Evolutionary conservation across 2,329 filamentous ascomycete genomes (phyloP).

Genomic region (Fusarium protoensiforme): DNA sequence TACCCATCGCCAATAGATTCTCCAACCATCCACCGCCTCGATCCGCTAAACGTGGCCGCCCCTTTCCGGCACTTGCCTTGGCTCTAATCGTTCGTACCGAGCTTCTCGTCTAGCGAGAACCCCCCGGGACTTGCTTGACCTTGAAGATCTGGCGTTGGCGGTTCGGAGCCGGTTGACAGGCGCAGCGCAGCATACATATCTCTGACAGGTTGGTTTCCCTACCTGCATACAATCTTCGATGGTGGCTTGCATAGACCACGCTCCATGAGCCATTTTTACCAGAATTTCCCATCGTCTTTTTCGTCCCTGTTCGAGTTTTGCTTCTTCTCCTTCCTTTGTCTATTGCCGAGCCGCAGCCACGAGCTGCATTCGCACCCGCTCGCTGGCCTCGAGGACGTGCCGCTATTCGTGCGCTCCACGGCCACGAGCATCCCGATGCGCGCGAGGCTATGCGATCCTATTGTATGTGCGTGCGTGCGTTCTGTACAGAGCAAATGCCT

Average conservation of each 20-base stretch:
- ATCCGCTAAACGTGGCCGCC: slow-evolving; percentile 36
- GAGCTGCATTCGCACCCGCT: not conserved
- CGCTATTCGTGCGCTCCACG: not conserved
- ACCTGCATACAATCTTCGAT: slow-evolving; percentile 27
- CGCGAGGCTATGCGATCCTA: slow-evolving; percentile 23
- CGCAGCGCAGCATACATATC: not conserved
- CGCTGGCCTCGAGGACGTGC: not conserved
- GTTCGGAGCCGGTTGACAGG: not conserved
- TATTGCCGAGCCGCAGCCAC: slow-evolving; percentile 15
- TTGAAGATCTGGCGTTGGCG: not conserved
- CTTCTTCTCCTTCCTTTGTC: slow-evolving; percentile 2
- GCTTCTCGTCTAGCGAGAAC: slow-evolving; percentile 5
- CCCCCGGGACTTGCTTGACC: not conserved
- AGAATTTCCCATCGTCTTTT: not conserved
- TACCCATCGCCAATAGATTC: not conserved
- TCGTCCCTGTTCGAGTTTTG: not conserved
- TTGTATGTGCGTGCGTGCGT: not conserved
- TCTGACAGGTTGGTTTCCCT: slow-evolving; percentile 10
- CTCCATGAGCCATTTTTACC: slow-evolving; percentile 39
- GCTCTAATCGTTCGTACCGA: slow-evolving; percentile 3
- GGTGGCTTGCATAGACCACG: slow-evolving; percentile 33
- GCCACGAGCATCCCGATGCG: not conserved
- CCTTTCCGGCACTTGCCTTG: slow-evolving; percentile 19
- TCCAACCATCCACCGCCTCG: slow-evolving; percentile 37
- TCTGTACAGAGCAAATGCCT: slow-evolving; percentile 1